phyloP scores from a whole-genome alignment of 179 eudicot species.

The Beta lomatogona region DNA sequence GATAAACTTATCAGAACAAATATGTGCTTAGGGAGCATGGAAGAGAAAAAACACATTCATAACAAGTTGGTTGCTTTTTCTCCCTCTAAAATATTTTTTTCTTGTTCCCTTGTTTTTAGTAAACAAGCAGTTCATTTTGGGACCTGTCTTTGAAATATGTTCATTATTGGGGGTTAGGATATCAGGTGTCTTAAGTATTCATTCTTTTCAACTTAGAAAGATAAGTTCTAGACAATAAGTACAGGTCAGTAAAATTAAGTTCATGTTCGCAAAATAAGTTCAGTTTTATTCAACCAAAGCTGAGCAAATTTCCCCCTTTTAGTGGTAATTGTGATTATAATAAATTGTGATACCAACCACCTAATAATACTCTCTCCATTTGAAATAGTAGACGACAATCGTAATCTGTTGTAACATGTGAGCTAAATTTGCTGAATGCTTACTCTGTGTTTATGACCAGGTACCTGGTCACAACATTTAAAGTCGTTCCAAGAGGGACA shows the following conservation, averaged over 20 bases:
- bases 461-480: constrained; percentile 84
- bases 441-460: constrained; percentile 40
- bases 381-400: not conserved
- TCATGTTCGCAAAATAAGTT: not conserved
- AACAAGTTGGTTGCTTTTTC: not conserved
- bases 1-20: no score
- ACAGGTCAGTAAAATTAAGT: not conserved
- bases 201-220: not conserved
- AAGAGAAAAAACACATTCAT: not conserved
- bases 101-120: not conserved
- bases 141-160: not conserved
- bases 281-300: not conserved
- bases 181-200: not conserved
- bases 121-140: not conserved
- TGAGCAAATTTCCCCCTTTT: no score
- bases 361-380: not conserved
- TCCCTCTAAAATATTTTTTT: not conserved
- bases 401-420: not conserved
- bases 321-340: not conserved
- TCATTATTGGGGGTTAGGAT: not conserved
- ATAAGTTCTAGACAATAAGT: not conserved
- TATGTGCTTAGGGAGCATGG: not conserved
- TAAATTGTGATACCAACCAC: not conserved
- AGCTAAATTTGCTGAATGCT: not conserved
- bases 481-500: constrained; percentile 91